A percentile compares a stretch with the other conserved stretches of the same genome.
phyloP scores from a whole-genome alignment of 2,329 filamentous ascomycete genomes.

The Neoascochyta sp. region DNA sequence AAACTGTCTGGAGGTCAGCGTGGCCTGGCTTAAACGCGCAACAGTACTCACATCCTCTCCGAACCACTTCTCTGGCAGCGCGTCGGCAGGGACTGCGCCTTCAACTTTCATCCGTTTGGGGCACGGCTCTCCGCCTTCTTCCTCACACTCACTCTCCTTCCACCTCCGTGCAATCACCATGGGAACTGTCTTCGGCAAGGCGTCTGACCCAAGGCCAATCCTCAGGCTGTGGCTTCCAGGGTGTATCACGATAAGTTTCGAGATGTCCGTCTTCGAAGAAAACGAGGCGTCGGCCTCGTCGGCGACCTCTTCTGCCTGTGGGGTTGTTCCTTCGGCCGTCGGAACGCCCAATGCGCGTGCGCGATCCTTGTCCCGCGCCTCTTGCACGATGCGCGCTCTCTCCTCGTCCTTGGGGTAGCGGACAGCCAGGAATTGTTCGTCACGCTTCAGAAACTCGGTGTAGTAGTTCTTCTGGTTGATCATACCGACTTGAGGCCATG shows the following conservation, averaged over 20 bases:
- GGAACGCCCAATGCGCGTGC: slow-evolving; percentile 72
- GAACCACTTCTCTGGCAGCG: slow-evolving; percentile 72
- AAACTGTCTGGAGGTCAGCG: no score
- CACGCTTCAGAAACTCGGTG: slow-evolving; percentile 95
- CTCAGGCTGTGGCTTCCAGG: slow-evolving; percentile 92
- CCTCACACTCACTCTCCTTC: slow-evolving; percentile 75
- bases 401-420: slow-evolving; percentile 84
- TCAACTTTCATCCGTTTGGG: slow-evolving; percentile 63
- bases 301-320: slow-evolving; percentile 25
- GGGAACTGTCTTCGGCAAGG: slow-evolving; percentile 86
- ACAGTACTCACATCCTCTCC: slow-evolving; percentile 68
- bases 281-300: slow-evolving; percentile 30
- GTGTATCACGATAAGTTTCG: slow-evolving; percentile 92
- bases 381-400: slow-evolving; percentile 77
- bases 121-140: slow-evolving; percentile 72
- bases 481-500: slow-evolving; percentile 85
- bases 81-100: slow-evolving; percentile 58
- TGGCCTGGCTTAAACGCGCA: no score
- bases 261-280: slow-evolving; percentile 58
- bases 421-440: slow-evolving; percentile 89
- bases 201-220: slow-evolving; percentile 93
- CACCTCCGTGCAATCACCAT: slow-evolving; percentile 86
- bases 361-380: slow-evolving; percentile 81
- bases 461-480: slow-evolving; percentile 99
- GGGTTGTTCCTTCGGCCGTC: slow-evolving; percentile 19